A percentile compares a stretch with the other conserved stretches of the same genome.
Conservation (phyloP, 2,329 filamentous ascomycete genomes). For the Colletotrichum melonis region DNA sequence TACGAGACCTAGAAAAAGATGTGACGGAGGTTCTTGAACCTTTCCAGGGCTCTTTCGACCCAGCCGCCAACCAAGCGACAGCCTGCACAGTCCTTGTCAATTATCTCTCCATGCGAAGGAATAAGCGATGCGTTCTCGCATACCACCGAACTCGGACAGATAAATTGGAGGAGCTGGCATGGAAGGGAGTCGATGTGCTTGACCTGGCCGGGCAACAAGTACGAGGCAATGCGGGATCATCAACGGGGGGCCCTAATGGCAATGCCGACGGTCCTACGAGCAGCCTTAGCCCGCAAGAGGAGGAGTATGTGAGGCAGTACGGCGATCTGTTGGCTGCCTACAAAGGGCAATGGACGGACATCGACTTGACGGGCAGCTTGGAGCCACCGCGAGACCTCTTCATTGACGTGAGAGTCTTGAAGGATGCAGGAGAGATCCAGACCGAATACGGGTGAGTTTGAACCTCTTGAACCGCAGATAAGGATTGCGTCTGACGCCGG, state of each 20-base stretch:
- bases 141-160: conserved; percentile 93
- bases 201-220: conserved; percentile 73
- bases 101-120: conserved; percentile 93
- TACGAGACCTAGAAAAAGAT: conserved; percentile 92
- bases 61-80: conserved; percentile 81
- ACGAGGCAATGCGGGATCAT: conserved; percentile 48
- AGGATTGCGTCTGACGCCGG: conserved; percentile 31
- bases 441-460: conserved; percentile 92
- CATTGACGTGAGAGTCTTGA: conserved; percentile 94
- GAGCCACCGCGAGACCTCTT: conserved; percentile 96
- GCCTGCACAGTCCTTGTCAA: conserved; percentile 92
- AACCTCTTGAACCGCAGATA: neutral
- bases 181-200: conserved; percentile 86
- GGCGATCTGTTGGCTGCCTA: conserved; percentile 93
- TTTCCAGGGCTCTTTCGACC: conserved; percentile 88
- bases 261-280: conserved; percentile 67
- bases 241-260: conserved; percentile 45
- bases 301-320: conserved; percentile 94
- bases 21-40: conserved; percentile 82
- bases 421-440: conserved; percentile 98
- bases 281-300: conserved; percentile 93
- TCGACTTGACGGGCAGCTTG: conserved; percentile 92
- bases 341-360: conserved; percentile 98
- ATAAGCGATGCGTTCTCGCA: conserved; percentile 94
- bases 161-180: conserved; percentile 93